Conservation (phyloP, 441 rosid genomes). For the Pelargonium fulgidum region DNA sequence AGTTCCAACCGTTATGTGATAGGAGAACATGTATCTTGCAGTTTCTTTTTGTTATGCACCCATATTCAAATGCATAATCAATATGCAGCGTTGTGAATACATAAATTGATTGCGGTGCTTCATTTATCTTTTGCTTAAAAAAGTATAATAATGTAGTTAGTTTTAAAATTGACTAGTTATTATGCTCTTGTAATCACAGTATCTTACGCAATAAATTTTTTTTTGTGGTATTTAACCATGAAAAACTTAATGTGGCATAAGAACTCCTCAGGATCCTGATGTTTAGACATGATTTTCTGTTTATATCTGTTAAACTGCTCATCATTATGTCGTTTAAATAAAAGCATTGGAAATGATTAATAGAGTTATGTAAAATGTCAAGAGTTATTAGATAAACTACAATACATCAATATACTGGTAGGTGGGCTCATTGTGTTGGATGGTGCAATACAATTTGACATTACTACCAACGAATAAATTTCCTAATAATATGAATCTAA, state of each 20-base stretch:
- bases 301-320: constrained; percentile 1
- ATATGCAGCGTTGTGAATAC: not conserved
- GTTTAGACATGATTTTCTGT: not conserved
- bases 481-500: no score
- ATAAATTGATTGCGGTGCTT: not conserved
- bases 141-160: not conserved
- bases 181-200: not conserved
- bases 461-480: no score
- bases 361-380: not conserved
- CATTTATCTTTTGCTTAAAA: no score
- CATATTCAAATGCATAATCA: not conserved
- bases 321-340: not conserved
- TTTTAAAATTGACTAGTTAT: not conserved
- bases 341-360: no score
- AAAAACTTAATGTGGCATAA: not conserved
- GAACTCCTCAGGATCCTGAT: not conserved
- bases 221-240: not conserved
- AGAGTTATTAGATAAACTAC: not conserved
- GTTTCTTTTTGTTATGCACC: not conserved
- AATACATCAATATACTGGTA: no score
- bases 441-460: no score
- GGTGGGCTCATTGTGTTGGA: no score
- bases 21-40: not conserved
- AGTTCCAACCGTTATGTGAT: constrained; percentile 4
- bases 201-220: not conserved